Evolutionary conservation across 2,329 filamentous ascomycete species (phyloP).

Genomic region (Ascochyta rabiei): DNA sequence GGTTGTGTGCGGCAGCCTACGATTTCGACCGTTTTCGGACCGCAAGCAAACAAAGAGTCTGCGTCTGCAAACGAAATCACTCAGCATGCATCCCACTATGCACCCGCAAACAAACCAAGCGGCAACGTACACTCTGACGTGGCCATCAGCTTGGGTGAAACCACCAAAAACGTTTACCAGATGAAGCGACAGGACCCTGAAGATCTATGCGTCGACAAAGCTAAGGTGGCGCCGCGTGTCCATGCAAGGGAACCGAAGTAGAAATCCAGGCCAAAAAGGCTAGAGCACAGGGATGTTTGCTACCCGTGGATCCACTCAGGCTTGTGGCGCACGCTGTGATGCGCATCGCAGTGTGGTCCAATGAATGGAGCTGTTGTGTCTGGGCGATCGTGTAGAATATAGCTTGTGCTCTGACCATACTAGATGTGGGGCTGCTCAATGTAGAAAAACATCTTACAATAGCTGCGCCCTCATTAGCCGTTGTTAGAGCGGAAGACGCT

Average conservation of each 20-base stretch:
- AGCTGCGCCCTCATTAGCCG: neutral
- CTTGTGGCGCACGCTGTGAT: neutral
- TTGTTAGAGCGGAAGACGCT: neutral
- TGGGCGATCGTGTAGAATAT: neutral
- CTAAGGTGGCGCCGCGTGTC: slow-evolving; percentile 5
- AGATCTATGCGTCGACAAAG: slow-evolving; percentile 3
- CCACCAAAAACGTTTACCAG: neutral
- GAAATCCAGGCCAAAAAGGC: neutral
- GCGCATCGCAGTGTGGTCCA: neutral
- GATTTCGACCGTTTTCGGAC: neutral
- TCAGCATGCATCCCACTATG: neutral
- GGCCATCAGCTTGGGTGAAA: neutral
- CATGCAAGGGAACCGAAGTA: neutral
- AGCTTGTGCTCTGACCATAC: neutral
- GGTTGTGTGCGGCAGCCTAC: neutral
- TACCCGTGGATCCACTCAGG: neutral
- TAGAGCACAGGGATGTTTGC: neutral
- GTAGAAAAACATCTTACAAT: neutral
- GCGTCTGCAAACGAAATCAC: neutral
- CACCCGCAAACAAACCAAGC: neutral
- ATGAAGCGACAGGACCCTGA: slow-evolving; percentile 1
- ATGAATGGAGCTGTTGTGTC: neutral
- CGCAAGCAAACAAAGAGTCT: neutral
- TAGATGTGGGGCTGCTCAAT: neutral
- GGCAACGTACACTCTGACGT: neutral